Percentiles rank a stretch among this genome's conserved stretches.
phyloP scores from a whole-genome alignment of 306 rosid genomes.

The Senna siamea region DNA sequence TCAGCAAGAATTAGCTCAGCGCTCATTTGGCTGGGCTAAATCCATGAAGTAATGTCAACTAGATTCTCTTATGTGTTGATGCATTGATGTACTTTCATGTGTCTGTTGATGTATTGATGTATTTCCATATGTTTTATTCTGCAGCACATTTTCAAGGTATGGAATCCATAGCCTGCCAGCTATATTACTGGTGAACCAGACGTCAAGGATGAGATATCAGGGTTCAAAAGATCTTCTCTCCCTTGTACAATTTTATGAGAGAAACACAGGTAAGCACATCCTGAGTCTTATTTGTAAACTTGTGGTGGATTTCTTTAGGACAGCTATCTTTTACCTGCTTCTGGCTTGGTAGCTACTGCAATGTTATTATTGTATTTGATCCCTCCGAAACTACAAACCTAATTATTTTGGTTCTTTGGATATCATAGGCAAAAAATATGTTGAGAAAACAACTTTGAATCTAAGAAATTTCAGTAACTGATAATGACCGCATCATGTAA shows the following conservation, averaged over 20 bases:
- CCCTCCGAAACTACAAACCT: not conserved
- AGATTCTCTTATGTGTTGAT: conserved; percentile 22
- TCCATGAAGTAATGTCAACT: conserved; percentile 12
- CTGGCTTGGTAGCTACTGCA: not conserved
- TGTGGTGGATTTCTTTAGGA: not conserved
- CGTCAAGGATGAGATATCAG: conserved; percentile 56
- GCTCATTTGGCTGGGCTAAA: conserved; percentile 26
- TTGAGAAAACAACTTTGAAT: not conserved
- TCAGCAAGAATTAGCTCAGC: conserved; percentile 22
- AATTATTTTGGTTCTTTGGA: not conserved
- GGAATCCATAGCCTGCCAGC: conserved; percentile 83
- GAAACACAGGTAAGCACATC: conserved; percentile 59
- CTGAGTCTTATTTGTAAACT: conserved; percentile 14
- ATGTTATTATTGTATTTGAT: not conserved
- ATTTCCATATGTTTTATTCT: conserved; percentile 13
- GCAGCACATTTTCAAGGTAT: conserved; percentile 76
- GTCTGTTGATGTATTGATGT: conserved; percentile 10
- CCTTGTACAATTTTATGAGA: conserved; percentile 63
- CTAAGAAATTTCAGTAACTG: conserved; percentile 8
- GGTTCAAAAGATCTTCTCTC: conserved; percentile 61
- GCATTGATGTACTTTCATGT: not conserved
- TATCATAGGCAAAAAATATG: not conserved
- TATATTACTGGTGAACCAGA: conserved; percentile 71
- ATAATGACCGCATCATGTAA: conserved; percentile 14
- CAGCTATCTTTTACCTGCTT: not conserved